Evolutionary conservation across 2,329 filamentous ascomycete species (phyloP), one percentile per base, ranked within the genome.

Genomic region (Thermomyces lanuginosus): DNA sequence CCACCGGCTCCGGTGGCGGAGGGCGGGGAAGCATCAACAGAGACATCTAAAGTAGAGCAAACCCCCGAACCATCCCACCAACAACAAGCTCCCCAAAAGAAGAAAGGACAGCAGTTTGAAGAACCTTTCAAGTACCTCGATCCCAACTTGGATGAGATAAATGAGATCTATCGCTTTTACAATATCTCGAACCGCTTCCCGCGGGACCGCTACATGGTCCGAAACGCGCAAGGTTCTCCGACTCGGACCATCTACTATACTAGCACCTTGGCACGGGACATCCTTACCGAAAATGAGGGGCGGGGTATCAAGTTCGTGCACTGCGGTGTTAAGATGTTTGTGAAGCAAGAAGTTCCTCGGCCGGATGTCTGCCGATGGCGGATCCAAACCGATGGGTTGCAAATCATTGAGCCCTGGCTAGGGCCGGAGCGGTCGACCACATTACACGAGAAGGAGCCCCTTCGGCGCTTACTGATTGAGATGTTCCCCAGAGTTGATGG

Each of bases 171-270:
- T 43, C 53, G 68, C 2, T 95, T 95, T 58, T 98, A 95, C 60
- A 65, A 76, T 28, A 64, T 95, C 36, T 84, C 81, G 0, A 53
- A 72, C 0, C 74, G 76, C 24, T 98, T 98, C 61, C 89, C 89
- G 0, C 66, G 74, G 12, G 79, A 92, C 51, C 75, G 86, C 30
- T 98, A 89, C 61, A 80, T 98, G 74, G 89, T 98, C 27, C 79
- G 89, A 43, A 98, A 98, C 56, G 80, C 80, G 14, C 67, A 76
- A 35, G 89, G 83, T 24, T 72, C 82, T 46, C 82, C 86, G 0
- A 74, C 80, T 27, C 92, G 92, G 61, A 89, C 84, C 15, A 86
- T 98, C 41, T 98, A 98, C 65, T 98, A 95, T 62, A 91, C 83
- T 7, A 84, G 77, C 18, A 69, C 71, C 4, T 66, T 95, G 8